Base-by-base conservation (phyloP, 2,329 filamentous ascomycete species). In the Fusarium luffae region DNA sequence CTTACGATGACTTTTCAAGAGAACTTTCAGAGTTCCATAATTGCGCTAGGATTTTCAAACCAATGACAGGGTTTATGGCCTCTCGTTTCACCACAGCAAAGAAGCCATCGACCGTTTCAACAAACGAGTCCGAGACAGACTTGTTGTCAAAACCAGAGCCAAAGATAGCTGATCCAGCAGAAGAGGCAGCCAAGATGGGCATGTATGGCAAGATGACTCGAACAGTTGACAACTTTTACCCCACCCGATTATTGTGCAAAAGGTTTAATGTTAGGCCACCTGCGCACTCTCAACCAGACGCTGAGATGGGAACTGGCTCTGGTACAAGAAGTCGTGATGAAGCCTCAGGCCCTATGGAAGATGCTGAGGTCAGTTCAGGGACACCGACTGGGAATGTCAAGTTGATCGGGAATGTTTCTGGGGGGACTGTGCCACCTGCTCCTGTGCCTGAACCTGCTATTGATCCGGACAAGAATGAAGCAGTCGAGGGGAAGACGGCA, bases 141-240 rank as follows among this genome's bases (percentile, higher is more conserved):
- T 54, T 76, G 13, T 40, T 79, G 4, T 76, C 77, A 9, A 75
- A 73, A 44, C 77, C 77, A 2, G 78, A 78, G 49, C 75, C 77
- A 12, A 82, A 81, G 34, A 61, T 72, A 7, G 71, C 74, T 66
- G 92, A 97, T 74, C 91, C 94, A 0, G 93, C 93, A 13, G 92
- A 94, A 76, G 90, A 93, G 72, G 96, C 96, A 2, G 96, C 96
- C 10, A 92, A 87, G 75, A 83, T 98, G 77, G 94, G 93, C 60
- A 97, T 98, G 94, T 98, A 94, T 80, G 96, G 96, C 2, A 86
- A 89, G 16, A 87, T 98, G 88, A 99, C 96, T 5, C 86, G 96
- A 66, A 89, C 85, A 23, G 84, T 85, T 1, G 79, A 88, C 10
- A 87, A 90, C 7, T 98, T 97, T 79, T 90, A 90, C 72, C 96